These are phyloP conservation scores for Poterioochromonas sp. DNA, from an alignment of 352 stramenopile species.

Conservation along the genomic window DNA sequence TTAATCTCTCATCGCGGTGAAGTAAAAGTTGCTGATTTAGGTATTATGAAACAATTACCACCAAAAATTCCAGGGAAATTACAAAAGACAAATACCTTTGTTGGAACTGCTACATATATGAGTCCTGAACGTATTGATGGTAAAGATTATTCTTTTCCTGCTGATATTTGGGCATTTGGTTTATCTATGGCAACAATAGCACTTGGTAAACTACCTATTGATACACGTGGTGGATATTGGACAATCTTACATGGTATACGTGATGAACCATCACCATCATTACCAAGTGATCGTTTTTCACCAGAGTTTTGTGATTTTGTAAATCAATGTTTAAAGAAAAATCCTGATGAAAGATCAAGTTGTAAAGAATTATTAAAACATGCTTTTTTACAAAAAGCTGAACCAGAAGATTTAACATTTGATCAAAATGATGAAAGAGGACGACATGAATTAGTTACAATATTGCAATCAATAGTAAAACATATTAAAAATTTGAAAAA, in stretches of 20 bases:
- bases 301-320: conserved; percentile 50
- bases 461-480: not conserved
- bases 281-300: conserved; percentile 42
- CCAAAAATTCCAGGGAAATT: conserved; percentile 39
- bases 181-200: conserved; percentile 48
- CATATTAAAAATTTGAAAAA: not conserved
- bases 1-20: conserved; percentile 40
- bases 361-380: conserved; percentile 45
- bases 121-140: conserved; percentile 76
- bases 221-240: conserved; percentile 45
- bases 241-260: conserved; percentile 43
- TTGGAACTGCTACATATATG: conserved; percentile 90
- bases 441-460: not conserved
- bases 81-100: conserved; percentile 69
- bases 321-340: conserved; percentile 46
- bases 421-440: not conserved
- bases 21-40: conserved; percentile 75
- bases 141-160: conserved; percentile 60
- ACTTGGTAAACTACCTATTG: conserved; percentile 43
- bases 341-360: conserved; percentile 43
- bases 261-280: conserved; percentile 39
- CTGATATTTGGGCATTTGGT: conserved; percentile 53
- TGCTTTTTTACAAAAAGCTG: conserved; percentile 36
- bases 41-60: conserved; percentile 62
- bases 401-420: conserved; percentile 4